Evolutionary conservation across 768 basidiomycete genomes (phyloP), one percentile per base, ranked within the genome.

Genomic region (Mycena indigotica): DNA sequence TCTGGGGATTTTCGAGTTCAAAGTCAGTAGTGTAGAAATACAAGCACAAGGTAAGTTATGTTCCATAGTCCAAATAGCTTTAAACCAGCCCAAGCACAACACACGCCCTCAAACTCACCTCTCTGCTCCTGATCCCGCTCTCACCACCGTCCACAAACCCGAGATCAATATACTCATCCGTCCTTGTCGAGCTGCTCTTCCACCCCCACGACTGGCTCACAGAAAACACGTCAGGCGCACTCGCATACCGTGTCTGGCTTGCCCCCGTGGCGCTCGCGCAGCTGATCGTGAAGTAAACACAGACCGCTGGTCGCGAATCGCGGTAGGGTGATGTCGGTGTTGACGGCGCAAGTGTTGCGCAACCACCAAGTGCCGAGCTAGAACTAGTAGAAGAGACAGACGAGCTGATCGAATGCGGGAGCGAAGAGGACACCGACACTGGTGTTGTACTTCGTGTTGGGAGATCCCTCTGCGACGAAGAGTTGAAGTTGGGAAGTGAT

Each of bases 181-280:
- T 78, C 69, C 72, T 68, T 57, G 81, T 62, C 13, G 80, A 76
- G 57, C 80, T 80, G 15, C 78, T 77, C 74, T 93, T 94, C 94
- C 94, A 95, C 0, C 94, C 95, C 95, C 93, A 96, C 61, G 89
- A 92, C 77, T 95, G 92, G 58, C 86, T 85, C 44, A 93, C 79
- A 26, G 86, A 80, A 68, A 97, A 96, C 41, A 83, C 79, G 67
- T 97, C 95, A 1, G 95, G 95, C 3, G 87, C 83, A 61, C 91
- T 94, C 48, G 87, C 83, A 69, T 96, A 96, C 35, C 86, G 80
- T 52, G 91, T 94, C 67, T 93, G 79, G 28, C 87, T 87, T 5
- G 91, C 84, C 2, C 95, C 93, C 5, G 88, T 87, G 17, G 87
- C 84, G 56, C 86, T 91, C 0, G 89, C 82, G 66, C 94, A 95